These are phyloP conservation scores for Huntiella decipiens DNA, from an alignment of 2,329 filamentous ascomycete species.

Conservation along the genomic window DNA sequence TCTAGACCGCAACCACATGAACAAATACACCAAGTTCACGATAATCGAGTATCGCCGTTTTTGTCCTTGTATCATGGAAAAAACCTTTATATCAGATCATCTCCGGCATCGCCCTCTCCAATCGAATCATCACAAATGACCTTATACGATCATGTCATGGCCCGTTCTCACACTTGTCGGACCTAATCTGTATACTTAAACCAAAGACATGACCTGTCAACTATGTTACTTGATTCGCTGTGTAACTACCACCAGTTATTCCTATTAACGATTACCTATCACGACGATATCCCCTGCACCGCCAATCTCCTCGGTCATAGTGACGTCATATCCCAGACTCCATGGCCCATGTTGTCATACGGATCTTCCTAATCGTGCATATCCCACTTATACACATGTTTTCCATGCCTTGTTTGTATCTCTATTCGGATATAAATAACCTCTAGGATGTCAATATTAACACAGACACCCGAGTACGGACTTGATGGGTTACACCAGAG, in stretches of 20 bases:
- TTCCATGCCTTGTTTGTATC: too few relatives aligned
- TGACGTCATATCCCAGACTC: too few relatives aligned
- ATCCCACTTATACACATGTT: too few relatives aligned
- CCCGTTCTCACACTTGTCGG: background rate
- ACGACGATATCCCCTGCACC: too few relatives aligned
- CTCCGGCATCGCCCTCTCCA: background rate
- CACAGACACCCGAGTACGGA: too few relatives aligned
- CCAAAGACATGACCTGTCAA: background rate
- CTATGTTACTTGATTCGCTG: background rate
- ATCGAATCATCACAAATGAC: background rate
- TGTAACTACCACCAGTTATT: background rate
- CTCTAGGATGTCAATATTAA: too few relatives aligned
- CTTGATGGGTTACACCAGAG: too few relatives aligned
- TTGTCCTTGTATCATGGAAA: background rate
- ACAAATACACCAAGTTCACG: background rate
- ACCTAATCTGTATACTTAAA: background rate
- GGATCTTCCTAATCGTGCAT: too few relatives aligned
- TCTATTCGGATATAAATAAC: too few relatives aligned
- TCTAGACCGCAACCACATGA: background rate
- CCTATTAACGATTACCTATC: too few relatives aligned
- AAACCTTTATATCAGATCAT: background rate
- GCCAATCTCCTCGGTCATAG: too few relatives aligned
- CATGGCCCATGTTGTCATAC: too few relatives aligned
- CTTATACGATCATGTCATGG: background rate
- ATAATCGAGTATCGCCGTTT: background rate